phyloP scores from a whole-genome alignment of 1,284 basidiomycete genomes.

The Salmacisia buchloeana region DNA sequence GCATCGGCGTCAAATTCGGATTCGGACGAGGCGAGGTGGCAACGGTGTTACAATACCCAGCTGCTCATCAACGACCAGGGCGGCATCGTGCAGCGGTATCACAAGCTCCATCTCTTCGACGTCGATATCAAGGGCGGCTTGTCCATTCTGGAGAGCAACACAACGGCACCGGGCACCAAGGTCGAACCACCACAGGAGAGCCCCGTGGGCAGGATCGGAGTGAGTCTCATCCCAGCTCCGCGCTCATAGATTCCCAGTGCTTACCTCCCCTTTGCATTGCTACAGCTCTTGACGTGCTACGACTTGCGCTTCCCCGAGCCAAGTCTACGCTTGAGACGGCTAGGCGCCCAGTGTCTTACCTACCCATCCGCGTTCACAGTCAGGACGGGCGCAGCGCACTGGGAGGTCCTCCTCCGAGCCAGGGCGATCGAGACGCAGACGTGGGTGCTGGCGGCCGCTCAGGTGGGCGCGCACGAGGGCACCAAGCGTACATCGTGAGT shows the following conservation, averaged over 20 bases:
- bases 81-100: constrained; percentile 50
- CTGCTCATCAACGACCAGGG: constrained; percentile 54
- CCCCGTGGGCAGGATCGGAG: constrained; percentile 49
- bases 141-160: constrained; percentile 45
- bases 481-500: constrained; percentile 35
- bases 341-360: constrained; percentile 54
- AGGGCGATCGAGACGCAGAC: constrained; percentile 53
- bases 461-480: constrained; percentile 47
- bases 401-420: constrained; percentile 46
- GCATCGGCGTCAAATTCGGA: neutral
- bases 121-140: constrained; percentile 52
- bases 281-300: constrained; percentile 57
- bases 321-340: constrained; percentile 51
- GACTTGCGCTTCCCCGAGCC: constrained; percentile 57
- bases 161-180: constrained; percentile 50
- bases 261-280: constrained; percentile 18
- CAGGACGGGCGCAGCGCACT: constrained; percentile 51
- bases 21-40: constrained; percentile 33
- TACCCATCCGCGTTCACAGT: constrained; percentile 57
- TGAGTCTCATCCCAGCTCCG: constrained; percentile 6
- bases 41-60: constrained; percentile 55
- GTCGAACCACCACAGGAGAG: constrained; percentile 48
- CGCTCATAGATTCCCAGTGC: neutral
- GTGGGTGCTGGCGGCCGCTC: constrained; percentile 50
- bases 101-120: constrained; percentile 57